Evolutionary conservation across 2,329 filamentous ascomycete genomes (phyloP).

Genomic region (Aspergillus niger): DNA sequence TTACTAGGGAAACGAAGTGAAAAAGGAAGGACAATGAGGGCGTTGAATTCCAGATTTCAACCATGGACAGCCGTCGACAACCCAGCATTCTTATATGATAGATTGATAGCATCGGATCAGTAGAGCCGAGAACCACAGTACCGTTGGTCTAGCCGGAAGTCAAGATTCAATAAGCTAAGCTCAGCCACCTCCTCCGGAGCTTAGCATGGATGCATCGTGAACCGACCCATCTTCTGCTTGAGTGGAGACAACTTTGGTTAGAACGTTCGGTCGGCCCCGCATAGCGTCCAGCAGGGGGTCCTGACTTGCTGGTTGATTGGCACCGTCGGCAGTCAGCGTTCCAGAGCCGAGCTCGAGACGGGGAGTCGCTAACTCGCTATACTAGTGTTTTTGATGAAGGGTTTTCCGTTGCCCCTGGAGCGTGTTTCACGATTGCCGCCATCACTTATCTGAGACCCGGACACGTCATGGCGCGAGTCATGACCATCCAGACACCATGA

Average conservation of each 20-base stretch:
- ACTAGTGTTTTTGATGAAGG: too few relatives aligned
- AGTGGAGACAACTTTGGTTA: background rate
- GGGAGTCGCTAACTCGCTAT: too few relatives aligned
- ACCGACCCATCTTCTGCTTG: background rate
- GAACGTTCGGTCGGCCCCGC: too few relatives aligned
- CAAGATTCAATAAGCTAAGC: background rate
- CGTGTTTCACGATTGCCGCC: too few relatives aligned
- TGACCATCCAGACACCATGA: too few relatives aligned
- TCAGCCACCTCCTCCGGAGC: constrained; percentile 3
- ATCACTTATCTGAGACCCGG: too few relatives aligned
- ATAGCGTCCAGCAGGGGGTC: too few relatives aligned
- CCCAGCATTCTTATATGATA: background rate
- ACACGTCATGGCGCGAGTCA: too few relatives aligned
- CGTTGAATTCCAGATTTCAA: background rate
- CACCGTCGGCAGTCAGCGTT: background rate
- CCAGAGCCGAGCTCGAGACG: too few relatives aligned
- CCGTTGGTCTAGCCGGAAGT: background rate
- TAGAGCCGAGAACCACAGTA: too few relatives aligned
- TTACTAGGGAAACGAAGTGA: background rate
- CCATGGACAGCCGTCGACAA: background rate
- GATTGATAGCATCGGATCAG: background rate
- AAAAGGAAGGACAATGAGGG: background rate
- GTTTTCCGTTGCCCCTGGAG: too few relatives aligned
- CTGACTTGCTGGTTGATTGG: background rate
- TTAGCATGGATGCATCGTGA: background rate